Base-by-base conservation (phyloP, 140 eudicot species). In the Cichorium intybus region DNA sequence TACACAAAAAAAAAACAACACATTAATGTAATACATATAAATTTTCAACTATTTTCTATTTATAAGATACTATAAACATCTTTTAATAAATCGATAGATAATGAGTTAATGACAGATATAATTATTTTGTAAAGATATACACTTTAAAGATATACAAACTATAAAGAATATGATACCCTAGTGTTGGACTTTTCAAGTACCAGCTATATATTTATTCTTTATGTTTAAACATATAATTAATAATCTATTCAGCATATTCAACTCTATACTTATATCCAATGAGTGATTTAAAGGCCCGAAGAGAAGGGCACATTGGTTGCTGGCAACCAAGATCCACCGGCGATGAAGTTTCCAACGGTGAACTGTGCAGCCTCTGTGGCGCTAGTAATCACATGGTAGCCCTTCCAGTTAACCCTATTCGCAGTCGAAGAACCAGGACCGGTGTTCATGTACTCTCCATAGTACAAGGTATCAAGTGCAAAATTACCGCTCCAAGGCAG, bases 361-460 rank as follows among this genome's bases (percentile, higher is more conserved):
- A 41, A 41, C 48, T 41, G 0, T 0, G 69, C 26, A 1, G 84
- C 95, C 60, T 54, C 86, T 0, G 79, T 26, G 0, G 82, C 84
- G 10, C 75, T 80, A 7, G 82, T 82, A 8, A 85, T 82, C 17
- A 82, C 87, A 20, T 34, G 95, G 48, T 80, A 86, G 0, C 95
- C 95, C 10, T 56, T 60, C 95, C 89, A 86, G 2, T 67, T 82
- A n/a, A 86, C 89, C 75, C 95, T 46, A 6, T 58, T 75, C 4
- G 69, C 33, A 0, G 89, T 82, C 0, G 81, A 68, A 4, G 95
- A 56, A 4, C 95, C 95, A 4, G 85, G 66, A 2, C 95, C 89
- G 5, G 86, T 82, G 74, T 41, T 41, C 48, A 41, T 41, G 2
- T 41, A 41, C 48, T 41, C 48, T 14, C 48, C 48, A 41, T 41